These are phyloP conservation scores for Closterium sp. DNA, from an alignment of 139 green algal genomes.

Conservation along the genomic window DNA sequence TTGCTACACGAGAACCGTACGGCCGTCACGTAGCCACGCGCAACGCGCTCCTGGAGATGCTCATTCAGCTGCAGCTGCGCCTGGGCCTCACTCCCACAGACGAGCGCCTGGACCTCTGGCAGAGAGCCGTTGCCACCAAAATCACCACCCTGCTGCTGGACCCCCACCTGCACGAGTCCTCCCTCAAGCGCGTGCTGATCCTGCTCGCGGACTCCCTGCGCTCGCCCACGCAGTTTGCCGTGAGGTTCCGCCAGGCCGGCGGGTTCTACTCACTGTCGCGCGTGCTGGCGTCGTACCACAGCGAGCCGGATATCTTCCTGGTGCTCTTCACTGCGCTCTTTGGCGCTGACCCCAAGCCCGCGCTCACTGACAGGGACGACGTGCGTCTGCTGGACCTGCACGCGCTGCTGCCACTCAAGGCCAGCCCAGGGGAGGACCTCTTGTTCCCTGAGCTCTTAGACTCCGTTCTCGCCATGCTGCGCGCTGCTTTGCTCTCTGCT, in stretches of 20 bases:
- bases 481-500: constrained; percentile 28
- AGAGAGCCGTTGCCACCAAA: neutral
- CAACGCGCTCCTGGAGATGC: constrained; percentile 31
- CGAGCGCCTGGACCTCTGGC: constrained; percentile 18
- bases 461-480: constrained; percentile 25
- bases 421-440: constrained; percentile 12
- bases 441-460: constrained; percentile 32
- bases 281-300: constrained; percentile 38
- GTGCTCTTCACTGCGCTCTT: constrained; percentile 9
- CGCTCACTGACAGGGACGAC: neutral
- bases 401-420: constrained; percentile 10
- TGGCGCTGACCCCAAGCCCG: neutral
- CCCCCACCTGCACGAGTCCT: constrained; percentile 35
- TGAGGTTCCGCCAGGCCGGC: constrained; percentile 1
- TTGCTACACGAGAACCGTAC: neutral
- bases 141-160: constrained; percentile 23
- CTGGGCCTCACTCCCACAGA: neutral
- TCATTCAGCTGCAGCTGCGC: constrained; percentile 17
- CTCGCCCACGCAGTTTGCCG: neutral
- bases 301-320: constrained; percentile 42
- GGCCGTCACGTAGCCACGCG: constrained; percentile 7
- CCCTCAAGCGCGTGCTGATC: constrained; percentile 4
- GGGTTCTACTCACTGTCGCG: neutral
- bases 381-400: constrained; percentile 36
- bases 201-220: constrained; percentile 9